Conservation (phyloP, 148 eudicot species). For the Spergularia bocconei region DNA sequence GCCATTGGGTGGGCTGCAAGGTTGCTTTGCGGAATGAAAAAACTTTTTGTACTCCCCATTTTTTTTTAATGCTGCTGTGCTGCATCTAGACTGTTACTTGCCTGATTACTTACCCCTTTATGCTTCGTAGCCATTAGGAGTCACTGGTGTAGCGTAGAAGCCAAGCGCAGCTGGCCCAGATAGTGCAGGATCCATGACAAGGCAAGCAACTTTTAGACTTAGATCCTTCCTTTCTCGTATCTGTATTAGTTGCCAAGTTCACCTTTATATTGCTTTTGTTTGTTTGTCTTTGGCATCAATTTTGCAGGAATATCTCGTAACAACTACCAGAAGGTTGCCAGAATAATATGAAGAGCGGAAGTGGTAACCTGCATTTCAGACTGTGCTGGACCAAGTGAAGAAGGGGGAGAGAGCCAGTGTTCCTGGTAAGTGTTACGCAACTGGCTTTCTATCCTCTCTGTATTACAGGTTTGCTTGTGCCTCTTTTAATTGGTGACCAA, state of each 20-base stretch:
- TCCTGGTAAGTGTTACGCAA: constrained; percentile 24
- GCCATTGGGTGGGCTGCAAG: too few species aligned
- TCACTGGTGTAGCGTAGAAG: constrained; percentile 26
- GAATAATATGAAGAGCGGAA: background rate
- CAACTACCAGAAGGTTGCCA: constrained; percentile 26
- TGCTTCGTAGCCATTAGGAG: constrained; percentile 42
- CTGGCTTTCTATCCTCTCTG: constrained; percentile 34
- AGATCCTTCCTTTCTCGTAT: background rate
- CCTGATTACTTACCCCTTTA: constrained; percentile 7
- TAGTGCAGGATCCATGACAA: constrained; percentile 34
- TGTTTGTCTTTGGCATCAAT: constrained; percentile 17
- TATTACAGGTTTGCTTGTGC: constrained; percentile 20
- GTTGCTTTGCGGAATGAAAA: too few species aligned
- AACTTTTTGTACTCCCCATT: too few species aligned
- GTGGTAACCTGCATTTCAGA: background rate
- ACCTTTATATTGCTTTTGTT: constrained; percentile 44
- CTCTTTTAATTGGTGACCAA: background rate
- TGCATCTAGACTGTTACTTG: background rate
- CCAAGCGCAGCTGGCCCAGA: constrained; percentile 29
- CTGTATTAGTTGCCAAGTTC: constrained; percentile 5
- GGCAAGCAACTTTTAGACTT: constrained; percentile 39
- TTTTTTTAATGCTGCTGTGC: too few species aligned
- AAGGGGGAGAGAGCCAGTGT: constrained; percentile 28
- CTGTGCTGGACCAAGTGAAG: background rate
- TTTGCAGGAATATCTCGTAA: constrained; percentile 44